Evolutionary conservation across 345 rosid genomes (phyloP).

Genomic region (Aurinia saxatilis): DNA sequence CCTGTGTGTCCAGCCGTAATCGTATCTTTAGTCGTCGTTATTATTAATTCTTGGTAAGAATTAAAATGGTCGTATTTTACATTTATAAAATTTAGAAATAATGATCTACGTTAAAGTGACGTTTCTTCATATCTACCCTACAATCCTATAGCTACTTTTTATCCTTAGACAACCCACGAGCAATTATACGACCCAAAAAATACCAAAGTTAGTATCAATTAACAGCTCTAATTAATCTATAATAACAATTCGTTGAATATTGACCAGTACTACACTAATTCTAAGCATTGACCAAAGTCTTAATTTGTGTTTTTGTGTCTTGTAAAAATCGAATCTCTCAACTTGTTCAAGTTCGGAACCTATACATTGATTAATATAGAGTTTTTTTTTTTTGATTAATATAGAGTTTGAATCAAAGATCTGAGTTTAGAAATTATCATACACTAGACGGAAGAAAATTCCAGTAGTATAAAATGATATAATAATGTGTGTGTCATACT

Average conservation of each 20-base stretch:
- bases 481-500: not conserved
- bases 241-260: conserved; percentile 1
- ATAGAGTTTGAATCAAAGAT: conserved; percentile 10
- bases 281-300: conserved; percentile 11
- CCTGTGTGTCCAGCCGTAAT: conserved; percentile 21
- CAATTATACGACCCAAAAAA: conserved; percentile 17
- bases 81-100: not conserved
- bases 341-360: not conserved
- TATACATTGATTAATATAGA: not conserved
- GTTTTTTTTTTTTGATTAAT: not conserved
- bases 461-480: not conserved
- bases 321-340: not conserved
- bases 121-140: conserved; percentile 23
- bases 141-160: conserved; percentile 20
- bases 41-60: conserved; percentile 15
- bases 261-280: conserved; percentile 10
- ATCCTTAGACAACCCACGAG: conserved; percentile 18
- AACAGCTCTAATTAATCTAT: no score
- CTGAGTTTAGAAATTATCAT: not conserved
- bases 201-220: no score
- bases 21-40: conserved; percentile 17
- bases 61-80: conserved; percentile 2
- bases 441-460: conserved; percentile 7
- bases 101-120: conserved; percentile 1
- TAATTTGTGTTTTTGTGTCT: not conserved